phyloP scores from a whole-genome alignment of 257 asterid species.

The Plantago major region DNA sequence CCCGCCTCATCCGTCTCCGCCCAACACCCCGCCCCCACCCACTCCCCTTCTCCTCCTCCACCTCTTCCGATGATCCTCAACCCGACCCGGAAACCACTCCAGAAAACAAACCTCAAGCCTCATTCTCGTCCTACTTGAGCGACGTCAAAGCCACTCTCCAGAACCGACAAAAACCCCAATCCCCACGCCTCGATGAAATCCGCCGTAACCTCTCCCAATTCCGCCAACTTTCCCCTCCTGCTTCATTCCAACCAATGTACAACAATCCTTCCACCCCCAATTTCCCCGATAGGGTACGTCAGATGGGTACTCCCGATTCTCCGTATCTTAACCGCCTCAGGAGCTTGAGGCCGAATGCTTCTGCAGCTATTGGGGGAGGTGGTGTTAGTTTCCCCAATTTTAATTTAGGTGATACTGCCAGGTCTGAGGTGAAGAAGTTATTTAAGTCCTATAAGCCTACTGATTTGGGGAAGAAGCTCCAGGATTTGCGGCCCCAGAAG shows the following conservation, averaged over 20 bases:
- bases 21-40: slow-evolving; percentile 15
- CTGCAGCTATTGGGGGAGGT: neutral
- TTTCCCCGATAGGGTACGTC: slow-evolving; percentile 12
- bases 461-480: slow-evolving; percentile 61
- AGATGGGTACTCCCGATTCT: neutral
- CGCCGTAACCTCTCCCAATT: slow-evolving; percentile 26
- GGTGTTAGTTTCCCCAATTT: neutral
- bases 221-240: slow-evolving; percentile 28
- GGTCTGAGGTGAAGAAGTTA: slow-evolving; percentile 9
- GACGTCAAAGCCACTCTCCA: slow-evolving; percentile 36
- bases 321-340: no score
- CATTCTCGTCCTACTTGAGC: slow-evolving; percentile 25
- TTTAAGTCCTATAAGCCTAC: slow-evolving; percentile 16
- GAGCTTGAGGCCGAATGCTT: neutral
- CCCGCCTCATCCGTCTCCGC: slow-evolving; percentile 37
- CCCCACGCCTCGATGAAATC: slow-evolving; percentile 18
- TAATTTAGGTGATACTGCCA: neutral
- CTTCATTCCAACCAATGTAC: slow-evolving; percentile 35
- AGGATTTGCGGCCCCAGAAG: slow-evolving; percentile 55
- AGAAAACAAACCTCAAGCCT: slow-evolving; percentile 11
- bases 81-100: slow-evolving; percentile 20
- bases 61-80: slow-evolving; percentile 8
- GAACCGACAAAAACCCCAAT: slow-evolving; percentile 13
- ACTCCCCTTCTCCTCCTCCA: slow-evolving; percentile 25
- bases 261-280: slow-evolving; percentile 16